These are phyloP conservation scores for Sporothrix brasiliensis DNA, from an alignment of 2,329 filamentous ascomycete genomes.

Conservation along the genomic window DNA sequence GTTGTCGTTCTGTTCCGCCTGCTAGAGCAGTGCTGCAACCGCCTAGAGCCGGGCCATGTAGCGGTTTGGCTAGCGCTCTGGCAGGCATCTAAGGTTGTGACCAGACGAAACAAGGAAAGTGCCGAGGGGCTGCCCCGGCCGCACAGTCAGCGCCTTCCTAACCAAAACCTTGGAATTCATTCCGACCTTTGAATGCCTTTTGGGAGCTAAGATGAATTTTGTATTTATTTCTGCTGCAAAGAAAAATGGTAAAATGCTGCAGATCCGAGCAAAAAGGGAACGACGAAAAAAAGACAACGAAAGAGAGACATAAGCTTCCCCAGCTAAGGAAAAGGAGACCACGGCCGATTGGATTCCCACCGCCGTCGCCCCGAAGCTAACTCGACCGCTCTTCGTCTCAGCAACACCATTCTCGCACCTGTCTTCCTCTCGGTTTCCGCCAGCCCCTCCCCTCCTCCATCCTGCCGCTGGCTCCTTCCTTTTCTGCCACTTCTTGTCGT, in stretches of 20 bases:
- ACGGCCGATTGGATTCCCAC: constrained; percentile 25
- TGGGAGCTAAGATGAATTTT: constrained; percentile 22
- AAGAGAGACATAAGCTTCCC: constrained; percentile 7
- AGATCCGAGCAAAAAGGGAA: neutral
- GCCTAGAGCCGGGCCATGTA: constrained; percentile 7
- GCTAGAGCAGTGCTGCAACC: neutral
- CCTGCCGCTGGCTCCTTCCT: neutral
- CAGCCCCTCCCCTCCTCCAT: constrained; percentile 23
- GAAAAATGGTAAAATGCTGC: neutral
- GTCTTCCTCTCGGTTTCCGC: constrained; percentile 16
- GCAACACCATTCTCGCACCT: constrained; percentile 18
- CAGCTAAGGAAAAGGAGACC: constrained; percentile 16
- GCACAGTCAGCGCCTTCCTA: constrained; percentile 14
- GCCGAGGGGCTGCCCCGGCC: constrained; percentile 1
- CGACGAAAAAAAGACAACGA: neutral
- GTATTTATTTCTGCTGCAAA: constrained; percentile 5
- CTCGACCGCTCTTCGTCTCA: constrained; percentile 3
- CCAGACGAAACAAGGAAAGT: constrained; percentile 4
- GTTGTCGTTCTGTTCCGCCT: neutral
- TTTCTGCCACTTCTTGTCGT: neutral
- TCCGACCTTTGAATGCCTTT: neutral
- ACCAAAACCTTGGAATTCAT: constrained; percentile 5
- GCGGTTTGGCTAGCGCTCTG: neutral
- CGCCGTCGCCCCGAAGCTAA: constrained; percentile 29
- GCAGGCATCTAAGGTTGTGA: too few species aligned